Evolutionary conservation across 768 basidiomycete genomes (phyloP), one percentile per base, ranked within the genome.

Genomic region (Amanita inopinata): DNA sequence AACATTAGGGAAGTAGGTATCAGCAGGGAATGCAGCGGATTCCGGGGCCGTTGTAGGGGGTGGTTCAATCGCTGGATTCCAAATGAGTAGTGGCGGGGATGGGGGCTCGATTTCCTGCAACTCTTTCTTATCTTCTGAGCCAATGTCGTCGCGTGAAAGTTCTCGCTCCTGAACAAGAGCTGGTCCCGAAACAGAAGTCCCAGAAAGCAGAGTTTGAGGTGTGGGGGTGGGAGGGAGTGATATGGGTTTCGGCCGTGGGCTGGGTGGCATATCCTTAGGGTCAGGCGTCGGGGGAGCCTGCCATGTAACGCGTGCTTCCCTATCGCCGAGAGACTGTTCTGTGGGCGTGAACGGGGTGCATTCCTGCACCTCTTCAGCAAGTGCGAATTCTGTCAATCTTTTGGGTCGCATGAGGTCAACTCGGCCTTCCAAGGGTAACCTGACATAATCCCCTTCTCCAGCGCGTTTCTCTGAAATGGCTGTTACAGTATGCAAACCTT

Each of bases 371-470:
- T 50, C 41, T 40, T 50, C 49, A 30, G 30, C 36, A 20, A 50
- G 42, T 19, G 11, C 5, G n/a, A 8, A 20, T 43, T 9, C n/a
- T 33, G 32, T 7, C 14, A 51, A 50, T 45, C 53, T 61, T 38
- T 58, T 56, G 3, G 76, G 83, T 43, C 81, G 76, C 70, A 96
- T 83, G 51, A 97, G 67, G 56, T 94, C 90, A 43, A 93, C 70
- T 35, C 92, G 80, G 4, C 92, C 92, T 45, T 88, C 83, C 15
- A 96, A 66, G 11, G 93, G 93, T 62, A 97, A 61, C 38, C 74
- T 81, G 43, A 67, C 70, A 57, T 96, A 97, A 49, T 78, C 73
- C 24, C 87, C 89, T 55, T 83, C 76, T 4, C 71, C 71, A 10
- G 51, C 30, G 34, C 41, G 51, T 14, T 49, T 45, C 18, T 53